Percentiles rank a stretch among this genome's conserved stretches.
phyloP scores from a whole-genome alignment of 139 green algal species.

The Volvox reticuliferus region DNA sequence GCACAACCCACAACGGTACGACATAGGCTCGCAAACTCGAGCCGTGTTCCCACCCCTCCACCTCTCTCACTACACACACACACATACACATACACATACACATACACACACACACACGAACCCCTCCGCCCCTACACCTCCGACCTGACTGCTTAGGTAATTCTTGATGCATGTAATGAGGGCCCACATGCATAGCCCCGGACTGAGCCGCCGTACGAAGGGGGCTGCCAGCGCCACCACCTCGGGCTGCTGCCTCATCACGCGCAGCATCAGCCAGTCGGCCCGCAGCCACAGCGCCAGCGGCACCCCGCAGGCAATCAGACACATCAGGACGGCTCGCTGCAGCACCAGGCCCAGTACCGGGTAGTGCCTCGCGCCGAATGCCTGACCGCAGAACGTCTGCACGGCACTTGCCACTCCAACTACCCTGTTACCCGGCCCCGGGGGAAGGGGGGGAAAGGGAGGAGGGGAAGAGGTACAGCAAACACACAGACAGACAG shows the following conservation, averaged over 20 bases:
- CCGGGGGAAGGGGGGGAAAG: too few species aligned
- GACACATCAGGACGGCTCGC: constrained; percentile 29
- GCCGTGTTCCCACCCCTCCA: too few species aligned
- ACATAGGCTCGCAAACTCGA: too few species aligned
- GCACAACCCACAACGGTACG: too few species aligned
- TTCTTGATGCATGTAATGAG: constrained; percentile 20
- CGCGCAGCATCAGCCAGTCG: constrained; percentile 13
- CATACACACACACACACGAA: too few species aligned
- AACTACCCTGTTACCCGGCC: constrained; percentile 1
- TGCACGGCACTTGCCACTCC: constrained; percentile 41
- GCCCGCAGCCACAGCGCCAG: constrained; percentile 27
- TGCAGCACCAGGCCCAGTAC: constrained; percentile 42
- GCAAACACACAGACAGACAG: too few species aligned
- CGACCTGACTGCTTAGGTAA: constrained; percentile 42
- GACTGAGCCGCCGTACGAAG: constrained; percentile 33
- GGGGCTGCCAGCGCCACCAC: constrained; percentile 2
- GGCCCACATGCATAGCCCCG: constrained; percentile 17
- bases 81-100: too few species aligned
- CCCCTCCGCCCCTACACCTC: background rate
- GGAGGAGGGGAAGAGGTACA: background rate
- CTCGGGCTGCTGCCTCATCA: constrained; percentile 32
- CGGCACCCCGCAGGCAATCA: constrained; percentile 9
- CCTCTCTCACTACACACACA: too few species aligned
- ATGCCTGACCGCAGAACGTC: constrained; percentile 47
- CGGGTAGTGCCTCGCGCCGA: constrained; percentile 4